A percentile compares a stretch with the other conserved stretches of the same genome.
Evolutionary conservation across 2,329 filamentous ascomycete genomes (phyloP).

Genomic region (Fusarium sp.): DNA sequence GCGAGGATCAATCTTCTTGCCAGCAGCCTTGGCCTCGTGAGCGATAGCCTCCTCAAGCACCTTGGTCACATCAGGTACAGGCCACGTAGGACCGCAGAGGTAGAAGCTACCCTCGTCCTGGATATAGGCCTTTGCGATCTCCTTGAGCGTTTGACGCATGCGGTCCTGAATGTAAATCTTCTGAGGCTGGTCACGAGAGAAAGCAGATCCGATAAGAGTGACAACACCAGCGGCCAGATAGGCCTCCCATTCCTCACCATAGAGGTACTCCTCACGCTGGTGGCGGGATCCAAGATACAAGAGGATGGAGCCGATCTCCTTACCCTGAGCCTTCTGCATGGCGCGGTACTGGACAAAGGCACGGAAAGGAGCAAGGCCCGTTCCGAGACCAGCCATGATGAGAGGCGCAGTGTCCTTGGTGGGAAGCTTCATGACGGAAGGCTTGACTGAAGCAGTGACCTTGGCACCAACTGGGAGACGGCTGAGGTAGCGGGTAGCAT

Average conservation of each 20-base stretch:
- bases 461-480: slow-evolving; percentile 76
- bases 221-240: slow-evolving; percentile 96
- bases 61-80: slow-evolving; percentile 93
- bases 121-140: slow-evolving; percentile 88
- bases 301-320: slow-evolving; percentile 91
- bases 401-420: slow-evolving; percentile 86
- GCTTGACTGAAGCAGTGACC: slow-evolving; percentile 94
- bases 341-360: slow-evolving; percentile 98
- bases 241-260: slow-evolving; percentile 99
- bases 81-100: slow-evolving; percentile 97
- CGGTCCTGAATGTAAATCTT: slow-evolving; percentile 99
- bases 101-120: slow-evolving; percentile 92
- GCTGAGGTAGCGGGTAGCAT: slow-evolving; percentile 91
- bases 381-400: slow-evolving; percentile 99
- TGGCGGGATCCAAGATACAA: slow-evolving; percentile 97
- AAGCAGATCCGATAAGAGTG: slow-evolving; percentile 90
- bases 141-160: slow-evolving; percentile 86
- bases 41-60: slow-evolving; percentile 94
- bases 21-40: slow-evolving; percentile 72
- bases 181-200: slow-evolving; percentile 94
- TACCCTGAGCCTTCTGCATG: slow-evolving; percentile 96
- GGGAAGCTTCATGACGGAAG: slow-evolving; percentile 99
- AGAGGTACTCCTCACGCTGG: slow-evolving; percentile 98
- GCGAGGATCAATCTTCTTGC: slow-evolving; percentile 83
- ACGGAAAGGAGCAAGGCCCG: slow-evolving; percentile 97